Percentiles rank a stretch among this genome's conserved stretches.
Evolutionary conservation across 495 filamentous ascomycete species (phyloP).

Genomic region (Penicillium goetzii): DNA sequence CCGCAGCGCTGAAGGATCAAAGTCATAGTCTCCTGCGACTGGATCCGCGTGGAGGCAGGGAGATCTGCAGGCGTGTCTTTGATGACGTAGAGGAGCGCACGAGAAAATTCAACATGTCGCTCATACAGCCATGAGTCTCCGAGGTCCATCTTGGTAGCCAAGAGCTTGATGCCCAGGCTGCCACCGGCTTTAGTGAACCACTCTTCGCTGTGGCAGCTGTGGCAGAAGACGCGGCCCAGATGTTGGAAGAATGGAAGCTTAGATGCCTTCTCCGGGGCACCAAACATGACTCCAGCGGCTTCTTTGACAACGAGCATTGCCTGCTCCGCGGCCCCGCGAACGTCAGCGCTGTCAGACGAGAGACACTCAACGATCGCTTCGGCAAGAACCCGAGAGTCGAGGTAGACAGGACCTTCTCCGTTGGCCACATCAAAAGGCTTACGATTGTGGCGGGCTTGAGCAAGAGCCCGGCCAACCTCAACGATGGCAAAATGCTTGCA

Average conservation of each 20-base stretch:
- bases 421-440: constrained; percentile 79
- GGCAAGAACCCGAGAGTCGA: constrained; percentile 83
- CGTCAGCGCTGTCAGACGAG: constrained; percentile 74
- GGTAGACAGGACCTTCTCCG: constrained; percentile 82
- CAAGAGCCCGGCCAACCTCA: constrained; percentile 82
- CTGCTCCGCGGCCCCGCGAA: constrained; percentile 82
- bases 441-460: constrained; percentile 69
- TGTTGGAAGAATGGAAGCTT: constrained; percentile 81
- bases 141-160: constrained; percentile 77
- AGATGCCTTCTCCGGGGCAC: constrained; percentile 66
- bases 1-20: constrained; percentile 76
- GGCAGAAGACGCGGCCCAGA: constrained; percentile 79
- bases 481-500: constrained; percentile 88
- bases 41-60: constrained; percentile 79
- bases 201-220: constrained; percentile 93
- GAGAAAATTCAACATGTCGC: constrained; percentile 80
- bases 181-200: constrained; percentile 98
- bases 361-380: constrained; percentile 88
- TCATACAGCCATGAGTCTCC: constrained; percentile 81
- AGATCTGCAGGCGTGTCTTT: constrained; percentile 96
- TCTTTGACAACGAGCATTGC: constrained; percentile 77
- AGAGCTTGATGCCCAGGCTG: constrained; percentile 81
- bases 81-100: constrained; percentile 89
- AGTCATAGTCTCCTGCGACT: constrained; percentile 80
- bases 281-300: constrained; percentile 80